Evolutionary conservation across 2,329 filamentous ascomycete species (phyloP).

Genomic region (Sarocladium strictum): DNA sequence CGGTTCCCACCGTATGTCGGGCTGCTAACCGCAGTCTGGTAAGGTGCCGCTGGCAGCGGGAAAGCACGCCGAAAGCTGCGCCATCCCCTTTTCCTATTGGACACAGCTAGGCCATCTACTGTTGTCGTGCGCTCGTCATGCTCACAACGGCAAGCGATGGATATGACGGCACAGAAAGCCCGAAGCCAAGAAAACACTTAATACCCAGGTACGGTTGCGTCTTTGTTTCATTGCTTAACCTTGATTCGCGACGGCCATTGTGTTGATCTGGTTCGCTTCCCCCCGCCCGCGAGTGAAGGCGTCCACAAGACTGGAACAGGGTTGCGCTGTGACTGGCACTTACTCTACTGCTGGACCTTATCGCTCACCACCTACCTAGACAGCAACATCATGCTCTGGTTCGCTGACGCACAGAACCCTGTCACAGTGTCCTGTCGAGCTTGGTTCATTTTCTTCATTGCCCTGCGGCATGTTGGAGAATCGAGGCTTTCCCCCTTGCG

Average conservation of each 20-base stretch:
- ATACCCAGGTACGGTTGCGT: too few species aligned
- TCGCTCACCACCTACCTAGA: too few species aligned
- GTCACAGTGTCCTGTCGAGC: neutral
- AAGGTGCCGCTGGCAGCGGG: neutral
- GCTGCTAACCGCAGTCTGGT: neutral
- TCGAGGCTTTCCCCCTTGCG: too few species aligned
- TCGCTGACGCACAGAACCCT: neutral
- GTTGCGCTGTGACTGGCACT: neutral
- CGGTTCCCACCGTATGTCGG: neutral
- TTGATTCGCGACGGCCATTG: neutral
- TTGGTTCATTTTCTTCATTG: neutral
- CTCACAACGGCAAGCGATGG: neutral
- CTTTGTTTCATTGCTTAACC: neutral
- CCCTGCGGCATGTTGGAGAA: neutral
- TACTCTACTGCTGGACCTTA: neutral
- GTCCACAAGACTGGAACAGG: neutral
- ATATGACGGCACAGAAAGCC: neutral
- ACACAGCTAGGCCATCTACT: neutral
- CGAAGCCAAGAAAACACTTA: neutral
- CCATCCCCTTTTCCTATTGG: slow-evolving; percentile 1
- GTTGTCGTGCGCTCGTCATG: neutral
- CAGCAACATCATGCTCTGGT: too few species aligned
- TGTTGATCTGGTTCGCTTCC: too few species aligned
- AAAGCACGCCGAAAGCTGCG: neutral
- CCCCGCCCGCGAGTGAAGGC: too few species aligned